A percentile compares a stretch with the other conserved stretches of the same genome.
Evolutionary conservation across 2,329 filamentous ascomycete genomes (phyloP).

Genomic region (Thermothelomyces thermophilus): DNA sequence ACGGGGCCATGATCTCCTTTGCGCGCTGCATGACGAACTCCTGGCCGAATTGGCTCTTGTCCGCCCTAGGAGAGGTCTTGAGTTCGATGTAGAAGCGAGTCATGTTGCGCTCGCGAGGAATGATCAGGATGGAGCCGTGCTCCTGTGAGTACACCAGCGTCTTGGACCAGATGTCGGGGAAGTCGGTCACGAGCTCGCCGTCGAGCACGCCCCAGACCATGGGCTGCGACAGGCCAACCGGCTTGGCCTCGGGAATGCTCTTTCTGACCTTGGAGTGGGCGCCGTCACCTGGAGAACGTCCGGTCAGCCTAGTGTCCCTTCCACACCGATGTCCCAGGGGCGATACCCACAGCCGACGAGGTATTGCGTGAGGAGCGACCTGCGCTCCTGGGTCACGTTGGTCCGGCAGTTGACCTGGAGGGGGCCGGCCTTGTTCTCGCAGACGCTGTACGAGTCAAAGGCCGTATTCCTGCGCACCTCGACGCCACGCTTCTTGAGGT

Average conservation of each 20-base stretch:
- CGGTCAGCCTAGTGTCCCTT: constrained; percentile 2
- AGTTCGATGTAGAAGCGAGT: constrained; percentile 58
- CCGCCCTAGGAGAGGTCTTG: constrained; percentile 39
- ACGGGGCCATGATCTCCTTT: constrained; percentile 53
- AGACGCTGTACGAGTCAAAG: constrained; percentile 52
- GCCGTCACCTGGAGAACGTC: constrained; percentile 51
- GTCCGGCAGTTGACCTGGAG: constrained; percentile 46
- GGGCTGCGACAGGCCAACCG: constrained; percentile 48
- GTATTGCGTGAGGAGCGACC: constrained; percentile 50
- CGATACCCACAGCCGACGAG: constrained; percentile 55
- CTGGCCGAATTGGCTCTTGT: constrained; percentile 43
- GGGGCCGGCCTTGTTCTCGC: constrained; percentile 36
- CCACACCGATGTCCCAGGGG: background rate
- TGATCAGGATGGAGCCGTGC: constrained; percentile 64
- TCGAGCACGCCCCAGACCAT: constrained; percentile 66
- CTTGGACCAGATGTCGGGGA: constrained; percentile 71
- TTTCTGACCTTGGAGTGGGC: constrained; percentile 65
- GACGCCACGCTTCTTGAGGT: constrained; percentile 58
- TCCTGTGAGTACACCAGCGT: constrained; percentile 61
- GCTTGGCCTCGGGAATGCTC: constrained; percentile 51
- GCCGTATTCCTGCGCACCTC: constrained; percentile 57
- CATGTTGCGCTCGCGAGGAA: constrained; percentile 66
- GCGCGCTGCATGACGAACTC: constrained; percentile 66
- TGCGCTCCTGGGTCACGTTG: constrained; percentile 45
- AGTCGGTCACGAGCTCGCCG: constrained; percentile 63